Base-by-base conservation (phyloP, 1,284 basidiomycete species). In the Phenoliferia sp. region DNA sequence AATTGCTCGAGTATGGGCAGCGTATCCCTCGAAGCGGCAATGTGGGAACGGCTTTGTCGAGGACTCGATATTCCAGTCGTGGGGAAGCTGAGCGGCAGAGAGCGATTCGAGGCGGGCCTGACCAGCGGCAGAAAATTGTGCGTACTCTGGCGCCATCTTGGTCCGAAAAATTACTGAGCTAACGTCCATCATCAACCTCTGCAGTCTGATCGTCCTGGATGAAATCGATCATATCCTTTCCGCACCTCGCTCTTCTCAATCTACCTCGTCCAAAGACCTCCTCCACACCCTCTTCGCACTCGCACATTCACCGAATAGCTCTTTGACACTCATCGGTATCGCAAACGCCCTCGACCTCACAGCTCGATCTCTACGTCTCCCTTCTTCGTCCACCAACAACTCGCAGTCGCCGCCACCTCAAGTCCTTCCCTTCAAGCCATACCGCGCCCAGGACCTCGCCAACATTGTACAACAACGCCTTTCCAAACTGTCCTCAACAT, bases 211-310 rank as follows among this genome's bases (percentile, higher is more conserved):
- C 48, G 76, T 82, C 10, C 77, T 82, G 50, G 81, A 82, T 69
- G 80, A 82, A 72, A 79, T 81, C 68, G 81, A 81, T 67, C 78
- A 80, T 61, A 72, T 81, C 35, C 70, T 79, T 15, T 72, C 73
- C 16, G 39, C 69, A 35, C 39, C 62, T 1, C 19, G 39, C 16
- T 2, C 59, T 32, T 55, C 59, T 9, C 61, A 31, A 3, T 9
- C 39, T 6, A 17, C 66, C 10, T 31, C 68, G 22, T 71, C 74
- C 64, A 28, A 75, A 68, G 19, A 79, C 74, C 69, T 80, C n/a
- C 75, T 80, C 60, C 74, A 80, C 67, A 71, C 76, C 35, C 74
- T 81, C 63, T 79, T 80, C 71, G 29, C 71, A n/a, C 64, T 76
- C 44, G 72, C 74, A 26, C 61, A 74, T 55, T 61, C 69, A 17